Evolutionary conservation across 305 asterid species (phyloP).

Genomic region (Nicotiana rustica): DNA sequence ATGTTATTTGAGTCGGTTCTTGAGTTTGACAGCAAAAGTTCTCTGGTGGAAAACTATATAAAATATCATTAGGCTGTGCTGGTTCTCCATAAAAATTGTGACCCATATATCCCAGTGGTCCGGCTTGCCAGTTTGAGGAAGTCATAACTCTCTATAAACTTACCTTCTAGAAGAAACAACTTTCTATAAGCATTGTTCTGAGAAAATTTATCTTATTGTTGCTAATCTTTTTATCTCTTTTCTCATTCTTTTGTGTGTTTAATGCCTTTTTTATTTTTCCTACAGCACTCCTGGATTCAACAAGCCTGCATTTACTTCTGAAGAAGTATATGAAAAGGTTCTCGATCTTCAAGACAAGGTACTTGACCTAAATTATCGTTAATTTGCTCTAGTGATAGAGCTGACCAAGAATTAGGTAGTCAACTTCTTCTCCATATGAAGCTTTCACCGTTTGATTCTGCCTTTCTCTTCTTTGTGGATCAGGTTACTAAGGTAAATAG

Average conservation of each 20-base stretch:
- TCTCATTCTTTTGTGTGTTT: neutral
- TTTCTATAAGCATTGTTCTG: neutral
- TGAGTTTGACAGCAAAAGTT: neutral
- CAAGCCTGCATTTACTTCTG: slow-evolving; percentile 84
- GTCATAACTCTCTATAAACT: neutral
- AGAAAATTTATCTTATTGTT: neutral
- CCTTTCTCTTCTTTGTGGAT: slow-evolving; percentile 9
- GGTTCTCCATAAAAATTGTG: neutral
- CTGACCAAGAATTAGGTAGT: slow-evolving; percentile 15
- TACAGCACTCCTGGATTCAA: slow-evolving; percentile 72
- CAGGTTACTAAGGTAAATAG: slow-evolving; percentile 78
- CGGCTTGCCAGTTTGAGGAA: slow-evolving; percentile 13
- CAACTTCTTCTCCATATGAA: neutral
- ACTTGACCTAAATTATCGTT: slow-evolving; percentile 33
- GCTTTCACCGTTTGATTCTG: slow-evolving; percentile 26
- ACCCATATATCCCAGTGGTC: neutral
- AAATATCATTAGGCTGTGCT: neutral
- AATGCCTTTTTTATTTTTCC: slow-evolving; percentile 25
- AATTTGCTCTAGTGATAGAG: neutral
- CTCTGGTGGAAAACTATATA: slow-evolving; percentile 26
- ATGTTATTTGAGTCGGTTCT: neutral
- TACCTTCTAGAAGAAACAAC: too few species aligned
- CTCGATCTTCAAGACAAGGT: slow-evolving; percentile 93
- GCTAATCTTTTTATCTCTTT: neutral
- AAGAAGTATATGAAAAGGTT: slow-evolving; percentile 75